Conservation (phyloP, 805 yeast genomes). For the Vanderwaltozyma yarrowii region DNA sequence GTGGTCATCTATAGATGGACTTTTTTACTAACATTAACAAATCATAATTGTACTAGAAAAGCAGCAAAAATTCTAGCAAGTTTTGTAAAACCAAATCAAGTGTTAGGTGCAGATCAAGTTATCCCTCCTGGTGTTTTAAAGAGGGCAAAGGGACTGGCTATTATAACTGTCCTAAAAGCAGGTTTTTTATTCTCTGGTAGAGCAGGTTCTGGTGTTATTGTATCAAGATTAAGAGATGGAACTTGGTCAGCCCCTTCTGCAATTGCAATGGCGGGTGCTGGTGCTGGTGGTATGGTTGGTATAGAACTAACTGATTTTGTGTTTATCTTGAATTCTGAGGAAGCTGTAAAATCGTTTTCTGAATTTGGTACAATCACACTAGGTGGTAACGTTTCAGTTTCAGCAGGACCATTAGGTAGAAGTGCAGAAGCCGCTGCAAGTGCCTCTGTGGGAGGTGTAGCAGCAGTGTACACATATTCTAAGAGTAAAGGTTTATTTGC, state of each 20-base stretch:
- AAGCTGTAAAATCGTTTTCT: conserved; percentile 91
- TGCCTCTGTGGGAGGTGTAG: conserved; percentile 75
- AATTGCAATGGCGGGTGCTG: conserved; percentile 95
- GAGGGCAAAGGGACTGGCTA: conserved; percentile 86
- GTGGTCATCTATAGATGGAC: too few relatives aligned
- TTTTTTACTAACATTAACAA: too few relatives aligned
- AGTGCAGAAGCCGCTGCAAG: conserved; percentile 96
- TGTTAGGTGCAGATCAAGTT: conserved; percentile 76
- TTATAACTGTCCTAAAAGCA: conserved; percentile 91
- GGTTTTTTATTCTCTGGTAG: conserved; percentile 95
- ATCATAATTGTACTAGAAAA: too few relatives aligned
- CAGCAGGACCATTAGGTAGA: conserved; percentile 97
- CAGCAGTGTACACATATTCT: conserved; percentile 89
- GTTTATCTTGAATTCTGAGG: conserved; percentile 74
- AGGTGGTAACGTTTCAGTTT: conserved; percentile 91
- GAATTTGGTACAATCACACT: conserved; percentile 89
- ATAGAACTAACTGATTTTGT: conserved; percentile 96
- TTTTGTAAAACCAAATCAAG: conserved; percentile 89
- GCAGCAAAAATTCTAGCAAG: conserved; percentile 88
- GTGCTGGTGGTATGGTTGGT: conserved; percentile 97
- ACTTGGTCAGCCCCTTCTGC: conserved; percentile 98
- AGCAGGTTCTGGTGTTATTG: conserved; percentile 94
- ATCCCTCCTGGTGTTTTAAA: conserved; percentile 83
- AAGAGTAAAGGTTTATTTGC: conserved; percentile 96
- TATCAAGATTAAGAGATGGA: conserved; percentile 89